Base-by-base conservation (phyloP, 805 yeast species). In the Ogataea populi-albae region DNA sequence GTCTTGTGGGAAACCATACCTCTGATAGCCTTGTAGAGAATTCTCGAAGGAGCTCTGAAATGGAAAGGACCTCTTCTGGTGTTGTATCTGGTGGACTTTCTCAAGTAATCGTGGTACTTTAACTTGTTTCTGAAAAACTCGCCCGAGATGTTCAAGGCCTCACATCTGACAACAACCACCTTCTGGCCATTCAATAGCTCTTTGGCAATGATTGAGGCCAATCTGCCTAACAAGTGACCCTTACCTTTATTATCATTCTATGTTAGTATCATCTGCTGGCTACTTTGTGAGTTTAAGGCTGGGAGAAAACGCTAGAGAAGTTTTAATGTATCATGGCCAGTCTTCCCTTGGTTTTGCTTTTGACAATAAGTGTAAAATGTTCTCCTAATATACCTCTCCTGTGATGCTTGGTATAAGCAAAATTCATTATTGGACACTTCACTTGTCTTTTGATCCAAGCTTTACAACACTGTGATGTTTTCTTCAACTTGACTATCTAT, bases 1-100 rank as follows among this genome's bases (percentile, higher is more conserved):
- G 98, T 93, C 88, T 93, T 93, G 89, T 93, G 98, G 69, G 96
- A 77, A 65, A 93, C 77, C 99, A 93, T 93, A 77, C 99, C 99
- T 71, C 96, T 86, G 70, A 93, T 74, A 66, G 99, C 97, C 85
- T 93, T 93, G 94, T 89, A 89, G 76, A 93, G 88, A 75, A 93
- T 91, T 78, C 98, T 88, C 52, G 98, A 89, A 73, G 99, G 99
- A 52, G 99, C 99, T 77, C 98, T 93, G 96, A 93, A 93, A 73
- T 93, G 99, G 97, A 91, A 93, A 66, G 98, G 98, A 79, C 98
- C 99, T 72, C 88, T 84, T 65, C 79, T 83, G 79, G 88, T 88
- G 95, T 93, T 93, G 89, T 72, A 93, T 77, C 95, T 85, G 68
- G 98, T 89, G 64, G 94, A 86, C 83, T 93, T 93, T 83, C 98